Evolutionary conservation across 2,329 filamentous ascomycete species (phyloP).

Genomic region (Fusarium phyllophilum): DNA sequence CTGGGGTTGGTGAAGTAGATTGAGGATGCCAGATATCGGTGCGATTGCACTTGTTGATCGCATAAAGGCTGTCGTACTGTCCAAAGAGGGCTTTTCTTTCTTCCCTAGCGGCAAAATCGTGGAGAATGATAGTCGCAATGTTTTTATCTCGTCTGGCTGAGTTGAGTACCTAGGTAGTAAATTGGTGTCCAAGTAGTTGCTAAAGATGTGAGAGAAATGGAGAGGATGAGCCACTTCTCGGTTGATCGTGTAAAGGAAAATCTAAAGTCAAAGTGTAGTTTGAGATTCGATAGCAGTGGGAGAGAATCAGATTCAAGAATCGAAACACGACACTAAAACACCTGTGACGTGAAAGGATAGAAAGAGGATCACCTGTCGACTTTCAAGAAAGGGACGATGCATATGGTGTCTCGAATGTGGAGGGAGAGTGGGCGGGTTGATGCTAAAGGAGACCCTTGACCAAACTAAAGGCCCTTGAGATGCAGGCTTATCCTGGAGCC

Average conservation of each 20-base stretch:
- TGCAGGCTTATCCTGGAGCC: constrained; percentile 34
- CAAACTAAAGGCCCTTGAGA: constrained; percentile 25
- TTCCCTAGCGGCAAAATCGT: not conserved
- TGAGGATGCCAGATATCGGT: constrained; percentile 22
- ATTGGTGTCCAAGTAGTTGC: not conserved
- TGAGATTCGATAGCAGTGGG: not conserved
- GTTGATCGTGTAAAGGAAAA: not conserved
- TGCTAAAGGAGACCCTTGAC: constrained; percentile 41
- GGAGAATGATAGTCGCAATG: constrained; percentile 2
- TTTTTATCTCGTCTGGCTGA: constrained; percentile 3
- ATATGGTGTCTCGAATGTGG: constrained; percentile 49
- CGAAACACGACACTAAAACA: constrained; percentile 34
- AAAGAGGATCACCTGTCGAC: constrained; percentile 39
- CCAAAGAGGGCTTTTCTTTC: not conserved
- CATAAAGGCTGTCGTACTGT: not conserved
- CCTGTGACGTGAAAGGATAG: constrained; percentile 36
- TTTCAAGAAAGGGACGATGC: constrained; percentile 43
- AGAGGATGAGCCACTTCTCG: not conserved
- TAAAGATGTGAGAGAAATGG: not conserved
- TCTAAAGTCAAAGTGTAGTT: not conserved
- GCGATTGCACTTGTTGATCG: not conserved
- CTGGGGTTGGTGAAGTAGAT: constrained; percentile 38
- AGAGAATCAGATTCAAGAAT: constrained; percentile 4
- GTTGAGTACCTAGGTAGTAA: not conserved
- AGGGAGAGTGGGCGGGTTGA: constrained; percentile 40